phyloP scores from a whole-genome alignment of 2,329 filamentous ascomycete genomes.

The Diaporthe amygdali region DNA sequence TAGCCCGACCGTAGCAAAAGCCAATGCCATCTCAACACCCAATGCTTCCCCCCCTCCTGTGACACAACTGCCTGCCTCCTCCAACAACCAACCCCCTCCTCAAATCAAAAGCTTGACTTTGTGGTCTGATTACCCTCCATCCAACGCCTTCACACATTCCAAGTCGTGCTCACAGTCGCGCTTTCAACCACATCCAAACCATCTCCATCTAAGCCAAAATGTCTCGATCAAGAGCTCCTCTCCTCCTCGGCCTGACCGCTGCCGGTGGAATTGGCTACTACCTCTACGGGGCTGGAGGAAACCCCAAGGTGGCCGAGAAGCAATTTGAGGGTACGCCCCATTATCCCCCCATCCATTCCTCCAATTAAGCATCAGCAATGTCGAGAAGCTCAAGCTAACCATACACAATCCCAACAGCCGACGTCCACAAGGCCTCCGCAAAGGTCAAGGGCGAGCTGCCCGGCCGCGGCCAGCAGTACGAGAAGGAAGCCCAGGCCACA shows the following conservation, averaged over 20 bases:
- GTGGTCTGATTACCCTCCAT: not conserved
- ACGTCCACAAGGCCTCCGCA: slow-evolving; percentile 72
- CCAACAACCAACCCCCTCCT: not conserved
- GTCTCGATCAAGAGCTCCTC: slow-evolving; percentile 52
- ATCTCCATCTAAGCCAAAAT: slow-evolving; percentile 36
- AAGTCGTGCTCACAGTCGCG: not conserved
- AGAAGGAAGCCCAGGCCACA: slow-evolving; percentile 68
- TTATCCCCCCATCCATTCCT: not conserved
- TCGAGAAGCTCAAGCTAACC: slow-evolving; percentile 17
- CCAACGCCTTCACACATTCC: not conserved
- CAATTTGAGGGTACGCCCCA: slow-evolving; percentile 75
- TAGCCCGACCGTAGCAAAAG: not conserved
- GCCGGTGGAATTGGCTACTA: slow-evolving; percentile 83
- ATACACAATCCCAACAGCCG: slow-evolving; percentile 58
- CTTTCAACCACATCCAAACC: not conserved
- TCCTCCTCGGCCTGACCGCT: slow-evolving; percentile 64
- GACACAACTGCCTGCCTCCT: slow-evolving; percentile 1
- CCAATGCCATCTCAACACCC: not conserved
- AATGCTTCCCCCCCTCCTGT: not conserved
- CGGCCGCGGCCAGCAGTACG: slow-evolving; percentile 63
- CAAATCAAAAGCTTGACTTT: not conserved
- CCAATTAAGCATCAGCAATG: not conserved
- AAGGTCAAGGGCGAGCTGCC: slow-evolving; percentile 71
- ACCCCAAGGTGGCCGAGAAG: slow-evolving; percentile 82
- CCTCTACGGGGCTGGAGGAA: slow-evolving; percentile 85